Conservation (phyloP, 176 grass and related monocot genomes). For the barley (Hordeum vulgare) region DNA sequence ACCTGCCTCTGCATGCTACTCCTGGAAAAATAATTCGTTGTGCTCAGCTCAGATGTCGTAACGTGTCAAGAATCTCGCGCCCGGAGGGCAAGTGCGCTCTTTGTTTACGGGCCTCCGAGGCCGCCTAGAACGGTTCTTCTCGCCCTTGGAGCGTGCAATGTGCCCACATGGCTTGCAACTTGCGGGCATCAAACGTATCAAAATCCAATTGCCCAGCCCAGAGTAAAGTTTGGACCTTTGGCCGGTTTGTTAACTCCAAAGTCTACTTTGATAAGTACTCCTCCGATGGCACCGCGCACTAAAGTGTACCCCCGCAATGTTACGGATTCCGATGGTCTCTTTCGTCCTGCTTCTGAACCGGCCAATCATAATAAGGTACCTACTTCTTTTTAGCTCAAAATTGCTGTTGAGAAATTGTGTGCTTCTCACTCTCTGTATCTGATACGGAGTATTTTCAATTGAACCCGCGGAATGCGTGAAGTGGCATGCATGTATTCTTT, state of each 20-base stretch:
- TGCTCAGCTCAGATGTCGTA: slow-evolving; percentile 20
- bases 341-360: not conserved
- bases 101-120: not conserved
- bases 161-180: slow-evolving; percentile 23
- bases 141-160: not conserved
- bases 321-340: not conserved
- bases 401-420: not conserved
- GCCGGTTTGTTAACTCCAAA: not conserved
- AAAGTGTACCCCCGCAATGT: not conserved
- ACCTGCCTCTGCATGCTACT: not conserved
- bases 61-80: slow-evolving; percentile 45
- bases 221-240: not conserved
- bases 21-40: not conserved
- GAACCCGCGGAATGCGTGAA: not conserved
- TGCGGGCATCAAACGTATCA: not conserved
- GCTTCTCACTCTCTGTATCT: not conserved
- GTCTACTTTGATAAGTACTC: not conserved
- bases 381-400: not conserved
- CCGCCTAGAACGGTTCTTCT: slow-evolving; percentile 6
- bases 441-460: not conserved
- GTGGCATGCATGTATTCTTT: not conserved
- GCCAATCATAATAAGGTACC: no score
- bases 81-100: not conserved
- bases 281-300: no score
- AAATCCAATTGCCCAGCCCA: not conserved